These are phyloP conservation scores for Nakazawaea laoshanensis DNA, from an alignment of 805 yeast genomes.

Conservation along the genomic window DNA sequence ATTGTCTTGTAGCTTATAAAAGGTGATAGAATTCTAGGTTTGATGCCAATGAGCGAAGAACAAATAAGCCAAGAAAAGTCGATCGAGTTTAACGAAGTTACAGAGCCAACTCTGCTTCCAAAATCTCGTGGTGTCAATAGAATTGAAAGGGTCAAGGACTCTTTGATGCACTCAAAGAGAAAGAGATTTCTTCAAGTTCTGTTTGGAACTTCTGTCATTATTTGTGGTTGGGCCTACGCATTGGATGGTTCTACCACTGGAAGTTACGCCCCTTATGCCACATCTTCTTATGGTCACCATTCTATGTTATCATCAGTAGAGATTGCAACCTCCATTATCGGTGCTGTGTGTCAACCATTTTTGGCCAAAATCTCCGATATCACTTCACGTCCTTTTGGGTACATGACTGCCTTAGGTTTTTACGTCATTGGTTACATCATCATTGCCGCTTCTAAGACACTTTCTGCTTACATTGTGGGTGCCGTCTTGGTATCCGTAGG, in stretches of 20 bases:
- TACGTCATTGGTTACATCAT: constrained; percentile 18
- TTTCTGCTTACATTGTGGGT: constrained; percentile 20
- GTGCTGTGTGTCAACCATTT: constrained; percentile 18
- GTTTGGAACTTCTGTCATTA: not conserved
- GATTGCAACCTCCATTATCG: constrained; percentile 17
- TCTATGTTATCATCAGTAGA: constrained; percentile 16
- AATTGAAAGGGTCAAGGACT: not conserved
- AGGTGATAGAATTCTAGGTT: too few species aligned
- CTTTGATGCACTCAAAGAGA: not conserved
- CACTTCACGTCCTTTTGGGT: constrained; percentile 18
- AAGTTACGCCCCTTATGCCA: constrained; percentile 25
- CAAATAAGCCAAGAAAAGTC: too few species aligned
- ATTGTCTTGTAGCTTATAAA: too few species aligned
- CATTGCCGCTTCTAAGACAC: constrained; percentile 15
- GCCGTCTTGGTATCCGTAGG: constrained; percentile 17
- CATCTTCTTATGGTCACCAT: constrained; percentile 17
- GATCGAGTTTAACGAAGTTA: too few species aligned
- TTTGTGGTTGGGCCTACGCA: constrained; percentile 19
- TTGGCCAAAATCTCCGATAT: constrained; percentile 19
- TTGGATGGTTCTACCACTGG: constrained; percentile 24
- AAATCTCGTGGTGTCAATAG: constrained; percentile 3
- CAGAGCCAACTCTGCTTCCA: too few species aligned
- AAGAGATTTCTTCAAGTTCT: not conserved
- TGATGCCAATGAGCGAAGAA: too few species aligned
- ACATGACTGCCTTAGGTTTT: constrained; percentile 14